Percentiles rank a stretch among this genome's conserved stretches.
These are phyloP conservation scores for Oenanthe sinensis DNA, from an alignment of 129 eudicot species.

Conservation along the genomic window DNA sequence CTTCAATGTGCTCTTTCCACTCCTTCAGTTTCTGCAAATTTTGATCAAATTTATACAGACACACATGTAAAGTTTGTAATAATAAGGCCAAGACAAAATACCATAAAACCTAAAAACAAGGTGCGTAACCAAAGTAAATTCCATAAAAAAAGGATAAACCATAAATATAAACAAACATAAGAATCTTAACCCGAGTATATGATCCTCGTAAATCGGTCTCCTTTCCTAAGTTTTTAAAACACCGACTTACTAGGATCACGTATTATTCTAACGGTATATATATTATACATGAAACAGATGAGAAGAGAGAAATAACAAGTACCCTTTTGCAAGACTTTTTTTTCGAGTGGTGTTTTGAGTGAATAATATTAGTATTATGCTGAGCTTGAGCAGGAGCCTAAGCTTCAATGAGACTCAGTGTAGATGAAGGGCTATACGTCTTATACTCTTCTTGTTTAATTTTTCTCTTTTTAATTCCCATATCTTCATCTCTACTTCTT, in stretches of 20 bases:
- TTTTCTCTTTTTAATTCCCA: too few species aligned
- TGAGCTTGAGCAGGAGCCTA: too few species aligned
- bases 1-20: not conserved
- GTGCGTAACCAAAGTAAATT: not conserved
- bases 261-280: too few species aligned
- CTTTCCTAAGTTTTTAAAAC: too few species aligned
- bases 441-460: not conserved
- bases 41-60: not conserved
- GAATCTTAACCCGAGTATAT: too few species aligned
- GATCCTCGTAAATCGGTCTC: too few species aligned
- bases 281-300: too few species aligned
- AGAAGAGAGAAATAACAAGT: not conserved
- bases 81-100: not conserved
- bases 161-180: too few species aligned
- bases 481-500: not conserved
- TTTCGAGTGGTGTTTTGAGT: not conserved
- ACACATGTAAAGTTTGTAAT: not conserved
- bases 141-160: too few species aligned
- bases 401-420: not conserved
- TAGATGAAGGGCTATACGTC: not conserved
- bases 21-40: not conserved
- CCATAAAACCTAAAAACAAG: not conserved
- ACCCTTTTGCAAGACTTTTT: not conserved
- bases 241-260: too few species aligned
- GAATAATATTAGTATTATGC: not conserved